Base-by-base conservation (phyloP, 176 grass and related monocot species). In the Bolboschoenus planiculmis region DNA sequence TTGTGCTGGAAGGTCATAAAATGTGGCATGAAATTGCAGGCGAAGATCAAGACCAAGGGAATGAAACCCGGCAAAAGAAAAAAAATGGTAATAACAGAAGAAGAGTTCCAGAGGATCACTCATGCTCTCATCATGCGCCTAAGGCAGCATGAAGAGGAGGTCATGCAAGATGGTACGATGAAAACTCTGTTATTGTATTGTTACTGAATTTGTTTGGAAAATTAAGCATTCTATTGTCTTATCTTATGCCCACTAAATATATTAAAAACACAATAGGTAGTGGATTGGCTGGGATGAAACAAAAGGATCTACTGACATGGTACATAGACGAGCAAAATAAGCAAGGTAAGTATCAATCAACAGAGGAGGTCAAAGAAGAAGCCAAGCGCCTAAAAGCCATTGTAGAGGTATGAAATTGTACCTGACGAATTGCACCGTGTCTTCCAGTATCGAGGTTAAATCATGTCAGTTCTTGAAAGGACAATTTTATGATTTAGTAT, bases 21-120 rank as follows among this genome's bases (percentile, higher is more conserved):
- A 24, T 43, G 21, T 44, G 37, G 68, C 39, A 11, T 76, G 72
- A 50, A 72, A 76, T 50, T 76, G 72, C 87, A 89, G 79, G 76
- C 76, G 11, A 78, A 87, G 89, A 86, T 76, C 81, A 90, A 84
- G 84, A 83, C 18, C 86, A 81, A 87, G 83, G 76, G 56, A 21
- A 65, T 37, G 92, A 90, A 50, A 79, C 24, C 14, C 57, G 3
- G 21, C 55, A 80, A 75, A 95, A 85, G 89, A 98, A 95, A 89
- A n/a, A 95, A 95, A 53, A 62, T 99, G 68, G 92, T 93, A 86
- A 95, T 99, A 80, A 95, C 96, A 4, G 96, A 99, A 90, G 96
- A 99, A 61, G 89, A 95, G 79, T 93, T 99, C 81, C 92, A 99
- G 89, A 88, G 87, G 83, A 90, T 99, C 74, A 99, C 92, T 29